Conservation (phyloP, 2,329 filamentous ascomycete genomes). For the Cercospora beticola region DNA sequence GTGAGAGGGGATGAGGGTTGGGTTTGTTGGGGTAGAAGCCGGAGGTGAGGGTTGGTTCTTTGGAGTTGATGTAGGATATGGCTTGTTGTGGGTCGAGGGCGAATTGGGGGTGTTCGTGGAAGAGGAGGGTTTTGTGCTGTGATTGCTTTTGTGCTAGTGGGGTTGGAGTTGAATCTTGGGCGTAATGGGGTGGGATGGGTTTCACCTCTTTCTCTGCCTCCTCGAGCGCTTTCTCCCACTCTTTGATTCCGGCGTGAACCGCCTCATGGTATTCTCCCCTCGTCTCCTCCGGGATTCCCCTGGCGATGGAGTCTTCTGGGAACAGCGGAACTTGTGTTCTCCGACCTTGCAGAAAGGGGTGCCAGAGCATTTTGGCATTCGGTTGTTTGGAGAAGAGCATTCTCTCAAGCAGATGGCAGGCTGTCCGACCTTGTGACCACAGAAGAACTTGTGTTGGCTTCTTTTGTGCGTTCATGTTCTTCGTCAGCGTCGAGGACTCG, state of each 20-base stretch:
- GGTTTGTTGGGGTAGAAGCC: background rate
- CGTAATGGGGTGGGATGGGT: background rate
- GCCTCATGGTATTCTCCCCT: background rate
- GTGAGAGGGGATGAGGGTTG: background rate
- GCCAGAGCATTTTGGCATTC: background rate
- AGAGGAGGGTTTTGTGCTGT: slow-evolving; percentile 6
- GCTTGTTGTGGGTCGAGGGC: slow-evolving; percentile 1
- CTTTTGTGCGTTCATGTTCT: background rate
- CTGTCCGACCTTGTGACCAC: background rate
- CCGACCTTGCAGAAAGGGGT: background rate
- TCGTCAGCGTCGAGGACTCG: background rate
- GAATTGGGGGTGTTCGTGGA: slow-evolving; percentile 15
- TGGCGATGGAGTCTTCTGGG: background rate
- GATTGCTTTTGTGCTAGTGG: background rate
- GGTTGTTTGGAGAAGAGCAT: background rate
- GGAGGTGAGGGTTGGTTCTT: background rate
- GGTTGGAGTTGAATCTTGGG: background rate
- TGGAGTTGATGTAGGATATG: background rate
- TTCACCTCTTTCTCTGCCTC: background rate
- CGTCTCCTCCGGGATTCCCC: background rate
- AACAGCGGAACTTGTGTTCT: background rate
- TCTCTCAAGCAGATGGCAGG: background rate
- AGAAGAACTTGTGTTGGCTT: background rate
- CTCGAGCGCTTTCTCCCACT: background rate
- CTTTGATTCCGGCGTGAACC: background rate